Conservation (phyloP, 495 filamentous ascomycete genomes). For the Xylaria telfairii region DNA sequence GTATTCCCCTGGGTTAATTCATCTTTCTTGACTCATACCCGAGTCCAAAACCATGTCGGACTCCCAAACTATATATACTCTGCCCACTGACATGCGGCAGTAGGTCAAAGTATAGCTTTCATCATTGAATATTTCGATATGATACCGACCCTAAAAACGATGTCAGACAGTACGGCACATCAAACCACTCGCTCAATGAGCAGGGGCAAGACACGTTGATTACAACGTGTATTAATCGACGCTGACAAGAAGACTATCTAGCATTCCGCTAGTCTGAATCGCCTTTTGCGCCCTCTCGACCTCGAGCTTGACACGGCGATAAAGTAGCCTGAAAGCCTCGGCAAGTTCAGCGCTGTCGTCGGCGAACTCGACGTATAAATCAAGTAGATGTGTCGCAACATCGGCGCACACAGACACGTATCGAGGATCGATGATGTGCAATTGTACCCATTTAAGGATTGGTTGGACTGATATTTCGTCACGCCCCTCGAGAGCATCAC, state of each 20-base stretch:
- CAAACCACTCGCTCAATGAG: slow-evolving; percentile 15
- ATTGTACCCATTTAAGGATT: slow-evolving; percentile 80
- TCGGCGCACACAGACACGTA: slow-evolving; percentile 80
- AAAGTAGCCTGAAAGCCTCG: slow-evolving; percentile 65
- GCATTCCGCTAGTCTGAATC: slow-evolving; percentile 79
- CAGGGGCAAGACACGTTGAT: slow-evolving; percentile 28
- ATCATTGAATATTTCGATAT: not conserved
- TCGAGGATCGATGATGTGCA: slow-evolving; percentile 77
- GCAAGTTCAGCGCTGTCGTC: slow-evolving; percentile 77
- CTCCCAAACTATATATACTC: not conserved
- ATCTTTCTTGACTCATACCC: not conserved
- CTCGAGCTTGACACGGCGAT: slow-evolving; percentile 71
- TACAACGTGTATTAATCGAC: not conserved
- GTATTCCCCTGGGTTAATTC: not conserved
- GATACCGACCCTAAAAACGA: not conserved
- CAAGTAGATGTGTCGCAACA: slow-evolving; percentile 76
- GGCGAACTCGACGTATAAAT: slow-evolving; percentile 84
- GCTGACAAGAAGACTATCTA: slow-evolving; percentile 69
- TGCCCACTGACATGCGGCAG: not conserved
- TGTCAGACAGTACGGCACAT: not conserved
- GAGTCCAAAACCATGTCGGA: not conserved
- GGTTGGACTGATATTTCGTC: slow-evolving; percentile 83
- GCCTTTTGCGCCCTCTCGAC: slow-evolving; percentile 83
- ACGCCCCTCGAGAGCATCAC: slow-evolving; percentile 79
- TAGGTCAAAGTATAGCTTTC: not conserved